Base-by-base conservation (phyloP, 2,329 filamentous ascomycete species). In the Epichloe festucae region DNA sequence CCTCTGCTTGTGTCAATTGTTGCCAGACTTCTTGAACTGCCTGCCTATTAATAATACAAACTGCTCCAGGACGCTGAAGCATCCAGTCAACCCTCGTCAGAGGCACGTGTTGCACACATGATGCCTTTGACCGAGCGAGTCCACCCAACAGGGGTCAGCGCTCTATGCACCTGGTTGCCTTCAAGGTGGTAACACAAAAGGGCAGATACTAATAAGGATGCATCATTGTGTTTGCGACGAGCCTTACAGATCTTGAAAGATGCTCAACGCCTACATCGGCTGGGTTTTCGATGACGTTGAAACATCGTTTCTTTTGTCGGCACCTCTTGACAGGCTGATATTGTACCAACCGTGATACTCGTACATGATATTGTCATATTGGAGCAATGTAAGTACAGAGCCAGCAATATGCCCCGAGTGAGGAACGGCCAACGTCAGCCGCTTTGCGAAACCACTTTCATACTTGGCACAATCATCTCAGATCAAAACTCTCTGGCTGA, bases 141-240 rank as follows among this genome's bases (percentile, higher is more conserved):
- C 38, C 47, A 49, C 47, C 47, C 21, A 49, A 42, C 38, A 41
- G 38, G 47, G 38, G 46, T 14, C 21, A 48, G 41, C 44, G 21
- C 35, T 51, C 50, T 31, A 40, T 48, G 50, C 46, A 48, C 44
- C 44, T 51, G 50, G 50, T 48, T 51, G 46, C 46, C 40, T 48
- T 48, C 27, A 40, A 40, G 27, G 19, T 38, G 34, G 50, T 45
- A 31, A 35, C 50, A 52, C 50, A 52, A 42, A 49, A 49, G 47
- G 11, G 39, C 38, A 38, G 39, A 42, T 49, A 27, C 39, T 49
- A 21, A 49, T 49, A 15, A 49, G 34, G 19, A 44, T 27, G 41
- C 39, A 50, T 6, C 39, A 50, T 6, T 35, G 41, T 19, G 45
- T 40, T 17, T 39, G 35, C 46, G 41, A 19, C 46, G 41, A 19